Base-by-base conservation (phyloP, 1,284 basidiomycete genomes). In the Macrocystidia cucumis region DNA sequence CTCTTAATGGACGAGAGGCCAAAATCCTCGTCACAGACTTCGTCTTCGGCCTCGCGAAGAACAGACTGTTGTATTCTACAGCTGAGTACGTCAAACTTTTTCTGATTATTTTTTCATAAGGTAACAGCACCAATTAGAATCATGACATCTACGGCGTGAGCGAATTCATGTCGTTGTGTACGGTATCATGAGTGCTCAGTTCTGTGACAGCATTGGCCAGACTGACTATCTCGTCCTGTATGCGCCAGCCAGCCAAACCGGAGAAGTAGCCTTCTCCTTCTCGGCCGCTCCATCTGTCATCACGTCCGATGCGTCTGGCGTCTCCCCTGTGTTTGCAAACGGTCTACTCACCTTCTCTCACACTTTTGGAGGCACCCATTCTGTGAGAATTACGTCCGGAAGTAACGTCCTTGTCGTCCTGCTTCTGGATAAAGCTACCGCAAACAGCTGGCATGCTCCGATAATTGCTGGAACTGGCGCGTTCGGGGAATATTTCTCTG, bases 21-120 rank as follows among this genome's bases (percentile, higher is more conserved):
- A 73, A 71, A 47, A 63, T 73, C 31, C 37, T 73, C 11, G 63
- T 69, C 9, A 69, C 64, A 0, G 67, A 73, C 47, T 71, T 69
- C 45, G 48, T 57, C 3, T 70, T 72, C 40, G 69, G 70, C 4
- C 34, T 28, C 31, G 51, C 48, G 16, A 36, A 44, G 4, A 58
- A 57, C 2, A 57, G 42, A 5, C 54, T 71, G 3, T 38, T 69
- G 11, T 71, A 70, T 47, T 67, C 67, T 2, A 70, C 73, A 12
- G 62, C 69, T 1, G 65, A 68, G 57, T 68, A 56, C 20, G 60
- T 62, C 7, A 19, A 23, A 34, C 29, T 12, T 11, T 23, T 26
- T 11, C 7, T 24, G 22, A 32, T 42, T 29, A 47, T 11, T n/a
- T 11, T 32, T 22, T 11, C 67, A 68, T 18, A 54, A 52, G 30